Evolutionary conservation across 1,284 basidiomycete species (phyloP).

Genomic region (Pterulicium gracile): DNA sequence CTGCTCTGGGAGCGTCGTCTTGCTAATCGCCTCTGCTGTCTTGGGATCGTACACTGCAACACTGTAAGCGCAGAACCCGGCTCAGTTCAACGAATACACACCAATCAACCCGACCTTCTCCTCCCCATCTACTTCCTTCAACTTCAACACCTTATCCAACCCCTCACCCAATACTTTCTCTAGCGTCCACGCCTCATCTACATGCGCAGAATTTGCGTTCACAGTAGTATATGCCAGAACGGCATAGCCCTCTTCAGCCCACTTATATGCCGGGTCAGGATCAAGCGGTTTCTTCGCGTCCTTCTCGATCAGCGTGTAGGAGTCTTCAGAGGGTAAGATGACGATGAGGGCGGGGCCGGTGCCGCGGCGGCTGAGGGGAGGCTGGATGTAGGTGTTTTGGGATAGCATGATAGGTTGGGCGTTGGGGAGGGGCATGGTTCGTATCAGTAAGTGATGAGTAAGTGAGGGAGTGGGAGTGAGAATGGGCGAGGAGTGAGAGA

Average conservation of each 20-base stretch:
- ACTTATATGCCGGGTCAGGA: conserved; percentile 34
- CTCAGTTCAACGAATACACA: conserved; percentile 7
- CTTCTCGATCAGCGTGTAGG: conserved; percentile 5
- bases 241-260: conserved; percentile 39
- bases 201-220: conserved; percentile 9
- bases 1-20: conserved; percentile 8
- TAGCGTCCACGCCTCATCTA: conserved; percentile 13
- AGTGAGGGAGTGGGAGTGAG: no score
- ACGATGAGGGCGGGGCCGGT: conserved; percentile 32
- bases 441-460: neutral
- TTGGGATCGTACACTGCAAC: conserved; percentile 25
- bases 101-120: conserved; percentile 32
- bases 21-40: conserved; percentile 12
- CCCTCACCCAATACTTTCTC: conserved; percentile 18
- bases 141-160: conserved; percentile 20
- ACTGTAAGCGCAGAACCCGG: neutral
- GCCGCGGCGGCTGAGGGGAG: conserved; percentile 31
- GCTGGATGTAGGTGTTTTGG: conserved; percentile 19
- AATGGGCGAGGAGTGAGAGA: no score
- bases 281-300: conserved; percentile 25
- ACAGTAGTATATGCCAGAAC: conserved; percentile 25
- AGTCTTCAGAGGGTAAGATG: conserved; percentile 21
- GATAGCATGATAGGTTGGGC: neutral
- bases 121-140: conserved; percentile 26
- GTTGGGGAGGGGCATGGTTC: neutral